These are phyloP conservation scores for Tolypocladium ophioglossoides DNA, from an alignment of 2,329 filamentous ascomycete genomes.

Conservation along the genomic window DNA sequence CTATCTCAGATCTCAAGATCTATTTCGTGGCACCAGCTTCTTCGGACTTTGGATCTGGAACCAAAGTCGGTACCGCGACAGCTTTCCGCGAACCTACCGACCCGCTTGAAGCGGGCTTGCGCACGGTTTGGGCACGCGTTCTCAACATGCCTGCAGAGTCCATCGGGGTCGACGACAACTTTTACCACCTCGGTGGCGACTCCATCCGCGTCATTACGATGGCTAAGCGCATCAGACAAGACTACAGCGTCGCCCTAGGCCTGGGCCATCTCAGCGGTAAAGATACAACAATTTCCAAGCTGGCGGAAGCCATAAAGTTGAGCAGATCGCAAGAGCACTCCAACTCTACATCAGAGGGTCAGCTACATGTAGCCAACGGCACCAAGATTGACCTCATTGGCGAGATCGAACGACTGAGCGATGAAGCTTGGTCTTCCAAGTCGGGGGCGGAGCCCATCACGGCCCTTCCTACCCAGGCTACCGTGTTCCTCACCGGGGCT, in stretches of 20 bases:
- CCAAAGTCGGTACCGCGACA: neutral
- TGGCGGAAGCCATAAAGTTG: neutral
- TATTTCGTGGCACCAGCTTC: neutral
- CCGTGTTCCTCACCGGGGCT: conserved; percentile 72
- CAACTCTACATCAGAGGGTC: neutral
- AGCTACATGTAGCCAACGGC: too few species aligned
- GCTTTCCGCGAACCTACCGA: neutral
- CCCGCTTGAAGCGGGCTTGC: conserved; percentile 8
- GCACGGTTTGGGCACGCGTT: conserved; percentile 7
- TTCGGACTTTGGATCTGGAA: neutral
- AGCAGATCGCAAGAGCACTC: neutral
- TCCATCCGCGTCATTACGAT: conserved; percentile 4
- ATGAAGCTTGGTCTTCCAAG: neutral
- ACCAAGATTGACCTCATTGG: neutral
- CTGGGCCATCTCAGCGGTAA: neutral
- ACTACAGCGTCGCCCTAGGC: neutral
- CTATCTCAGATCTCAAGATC: neutral
- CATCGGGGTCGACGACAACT: conserved; percentile 7
- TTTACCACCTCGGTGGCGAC: conserved; percentile 8
- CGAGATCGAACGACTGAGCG: neutral
- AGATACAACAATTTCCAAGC: neutral
- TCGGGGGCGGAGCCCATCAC: too few species aligned
- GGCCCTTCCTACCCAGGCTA: conserved; percentile 16
- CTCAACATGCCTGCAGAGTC: conserved; percentile 2
- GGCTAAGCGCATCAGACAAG: neutral